These are phyloP conservation scores for Mycena filopes DNA, from an alignment of 768 basidiomycete genomes.

Conservation along the genomic window DNA sequence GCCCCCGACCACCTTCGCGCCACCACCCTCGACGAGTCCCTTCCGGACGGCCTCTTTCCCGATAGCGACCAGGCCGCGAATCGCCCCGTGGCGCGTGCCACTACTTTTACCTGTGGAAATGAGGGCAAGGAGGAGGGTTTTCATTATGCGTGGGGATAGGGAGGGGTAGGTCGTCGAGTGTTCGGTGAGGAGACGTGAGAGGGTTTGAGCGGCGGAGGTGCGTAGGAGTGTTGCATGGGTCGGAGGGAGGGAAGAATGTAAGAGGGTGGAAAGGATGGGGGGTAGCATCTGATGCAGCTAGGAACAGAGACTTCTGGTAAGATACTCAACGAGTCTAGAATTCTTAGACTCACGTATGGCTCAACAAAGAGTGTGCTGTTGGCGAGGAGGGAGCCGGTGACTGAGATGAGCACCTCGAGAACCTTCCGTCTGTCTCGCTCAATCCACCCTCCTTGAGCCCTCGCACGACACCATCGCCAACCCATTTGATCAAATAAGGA, in stretches of 20 bases:
- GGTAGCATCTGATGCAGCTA: constrained; percentile 97
- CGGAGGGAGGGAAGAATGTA: constrained; percentile 86
- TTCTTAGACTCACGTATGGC: constrained; percentile 83
- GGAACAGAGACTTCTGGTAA: neutral
- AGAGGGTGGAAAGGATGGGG: constrained; percentile 88
- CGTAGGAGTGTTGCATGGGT: constrained; percentile 79
- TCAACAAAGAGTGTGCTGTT: constrained; percentile 94
- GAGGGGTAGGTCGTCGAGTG: constrained; percentile 92
- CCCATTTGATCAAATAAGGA: constrained; percentile 95
- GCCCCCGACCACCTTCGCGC: constrained; percentile 77
- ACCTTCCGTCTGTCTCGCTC: constrained; percentile 73
- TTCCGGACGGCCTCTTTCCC: constrained; percentile 88
- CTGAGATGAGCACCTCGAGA: constrained; percentile 86
- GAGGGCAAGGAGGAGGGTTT: constrained; percentile 90
- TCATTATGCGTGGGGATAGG: constrained; percentile 89
- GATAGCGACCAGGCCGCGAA: constrained; percentile 86
- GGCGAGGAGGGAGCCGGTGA: constrained; percentile 84
- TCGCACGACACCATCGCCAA: constrained; percentile 85
- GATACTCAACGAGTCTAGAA: constrained; percentile 6
- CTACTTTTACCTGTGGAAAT: constrained; percentile 75
- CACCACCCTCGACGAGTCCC: constrained; percentile 84
- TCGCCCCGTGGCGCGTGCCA: constrained; percentile 90
- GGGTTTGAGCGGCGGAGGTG: constrained; percentile 82
- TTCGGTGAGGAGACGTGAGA: constrained; percentile 82
- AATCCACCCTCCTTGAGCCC: constrained; percentile 68